A percentile compares a stretch with the other conserved stretches of the same genome.
Evolutionary conservation across 2,329 filamentous ascomycete species (phyloP).

Genomic region (Dothiorella sarmentorum): DNA sequence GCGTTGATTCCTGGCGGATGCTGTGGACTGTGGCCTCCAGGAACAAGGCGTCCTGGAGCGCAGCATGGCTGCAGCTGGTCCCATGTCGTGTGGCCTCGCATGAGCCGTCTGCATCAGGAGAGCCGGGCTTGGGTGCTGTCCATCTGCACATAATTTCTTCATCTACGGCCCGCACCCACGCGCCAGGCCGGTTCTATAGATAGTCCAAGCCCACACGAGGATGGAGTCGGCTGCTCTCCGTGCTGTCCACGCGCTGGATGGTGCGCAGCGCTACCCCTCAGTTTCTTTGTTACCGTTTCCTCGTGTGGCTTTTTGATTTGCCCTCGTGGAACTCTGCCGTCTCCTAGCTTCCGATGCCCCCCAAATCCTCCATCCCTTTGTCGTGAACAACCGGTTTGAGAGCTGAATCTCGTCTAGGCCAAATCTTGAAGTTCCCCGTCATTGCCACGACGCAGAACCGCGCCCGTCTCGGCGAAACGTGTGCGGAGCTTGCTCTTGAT

Average conservation of each 20-base stretch:
- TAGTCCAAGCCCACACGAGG: not conserved
- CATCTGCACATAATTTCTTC: not conserved
- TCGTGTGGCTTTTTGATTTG: conserved; percentile 7
- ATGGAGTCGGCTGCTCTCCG: not conserved
- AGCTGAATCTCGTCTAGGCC: conserved; percentile 30
- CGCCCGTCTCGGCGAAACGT: conserved; percentile 73
- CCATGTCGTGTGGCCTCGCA: not conserved
- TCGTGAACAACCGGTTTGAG: not conserved
- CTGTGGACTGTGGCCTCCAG: conserved; percentile 1
- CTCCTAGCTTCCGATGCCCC: conserved; percentile 1
- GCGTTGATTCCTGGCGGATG: not conserved
- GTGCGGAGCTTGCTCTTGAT: conserved; percentile 63
- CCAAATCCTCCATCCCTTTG: not conserved
- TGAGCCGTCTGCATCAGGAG: not conserved
- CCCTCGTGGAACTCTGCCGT: conserved; percentile 10
- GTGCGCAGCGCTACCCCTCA: not conserved
- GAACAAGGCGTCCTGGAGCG: not conserved
- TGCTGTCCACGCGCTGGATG: conserved; percentile 1
- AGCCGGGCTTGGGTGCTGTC: not conserved
- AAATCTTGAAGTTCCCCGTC: conserved; percentile 70
- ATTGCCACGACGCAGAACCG: conserved; percentile 84
- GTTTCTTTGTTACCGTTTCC: conserved; percentile 4
- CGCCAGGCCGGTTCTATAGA: not conserved
- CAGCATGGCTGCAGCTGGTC: conserved; percentile 1
- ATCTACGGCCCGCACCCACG: not conserved